These are phyloP conservation scores for Apiospora aurea DNA, from an alignment of 2,329 filamentous ascomycete species.

Conservation along the genomic window DNA sequence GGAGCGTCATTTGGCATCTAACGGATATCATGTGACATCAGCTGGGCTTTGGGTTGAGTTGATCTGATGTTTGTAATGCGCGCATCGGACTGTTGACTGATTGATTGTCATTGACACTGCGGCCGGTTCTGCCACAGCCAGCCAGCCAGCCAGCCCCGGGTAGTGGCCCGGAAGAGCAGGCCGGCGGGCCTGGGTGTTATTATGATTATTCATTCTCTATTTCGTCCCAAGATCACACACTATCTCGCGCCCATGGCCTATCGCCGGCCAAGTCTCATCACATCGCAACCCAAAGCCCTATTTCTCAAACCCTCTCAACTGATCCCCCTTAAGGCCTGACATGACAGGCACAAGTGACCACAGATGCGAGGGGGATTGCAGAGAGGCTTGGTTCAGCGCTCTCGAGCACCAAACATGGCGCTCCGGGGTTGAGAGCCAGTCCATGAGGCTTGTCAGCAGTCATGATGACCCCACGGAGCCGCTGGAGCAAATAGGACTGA, in stretches of 20 bases:
- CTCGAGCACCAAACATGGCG: neutral
- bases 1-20: conserved; percentile 11
- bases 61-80: conserved; percentile 18
- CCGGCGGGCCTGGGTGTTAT: neutral
- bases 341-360: neutral
- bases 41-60: conserved; percentile 13
- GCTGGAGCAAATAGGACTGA: conserved; percentile 37
- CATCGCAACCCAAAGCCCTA: conserved; percentile 11
- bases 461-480: conserved; percentile 35
- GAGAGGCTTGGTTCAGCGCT: conserved; percentile 15
- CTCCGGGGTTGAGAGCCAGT: conserved; percentile 23
- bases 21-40: conserved; percentile 16
- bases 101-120: neutral
- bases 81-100: conserved; percentile 11
- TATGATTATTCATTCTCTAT: conserved; percentile 18
- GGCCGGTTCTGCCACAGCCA: conserved; percentile 1
- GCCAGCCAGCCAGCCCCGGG: neutral
- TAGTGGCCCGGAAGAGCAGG: conserved; percentile 6
- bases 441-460: conserved; percentile 34
- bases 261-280: conserved; percentile 16
- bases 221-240: conserved; percentile 9
- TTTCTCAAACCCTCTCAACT: conserved; percentile 1
- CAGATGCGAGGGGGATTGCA: conserved; percentile 27
- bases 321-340: conserved; percentile 12
- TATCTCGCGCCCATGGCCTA: conserved; percentile 5